Evolutionary conservation across 2,329 filamentous ascomycete genomes (phyloP), one percentile per base, ranked within the genome.

Genomic region (Onygenales sp.): DNA sequence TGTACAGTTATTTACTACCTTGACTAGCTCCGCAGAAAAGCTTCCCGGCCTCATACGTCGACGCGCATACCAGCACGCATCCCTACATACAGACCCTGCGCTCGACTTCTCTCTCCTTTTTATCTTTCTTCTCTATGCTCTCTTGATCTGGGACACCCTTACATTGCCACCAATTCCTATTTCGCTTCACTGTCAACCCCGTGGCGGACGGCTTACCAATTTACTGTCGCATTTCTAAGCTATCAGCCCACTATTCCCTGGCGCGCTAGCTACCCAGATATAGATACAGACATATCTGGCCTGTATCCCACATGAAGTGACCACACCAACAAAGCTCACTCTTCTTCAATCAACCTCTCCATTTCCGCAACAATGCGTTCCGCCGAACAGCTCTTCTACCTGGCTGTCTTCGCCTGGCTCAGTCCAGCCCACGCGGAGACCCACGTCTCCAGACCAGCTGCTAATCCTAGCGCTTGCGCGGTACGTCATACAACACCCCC

Each of bases 391-490:
- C 65, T 77, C 42, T 84, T 85, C 68, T 84, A 80, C 66, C 72
- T 84, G 53, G 82, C 81, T 52, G 73, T 83, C 58, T 84, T 84
- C 63, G 73, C 79, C 59, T 73, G 85, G 61, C 72, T 82, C 56
- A 70, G 72, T 53, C 67, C 74, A 49, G 71, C 73, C 52, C 73
- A 76, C 62, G 78, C 73, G 45, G 65, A 65, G 58, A 63, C 66
- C 65, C 64, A 73, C 65, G 59, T 68, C 68, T 64, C 62, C 65
- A 52, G 65, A 65, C 27, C 51, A n/a, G 45, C 10, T 21, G 34
- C 52, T 52, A 40, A 47, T 54, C 55, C 74, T 63, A 73, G 78
- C 65, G 71, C 77, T 62, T 82, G 79, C 69, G 77, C 78, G 62
- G 79, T 82, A 74, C 73, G 78, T 71, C n/a, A 17, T 46, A 9